Base-by-base conservation (phyloP, 73 alveolate species). In the Paramecium tetraurelia region DNA sequence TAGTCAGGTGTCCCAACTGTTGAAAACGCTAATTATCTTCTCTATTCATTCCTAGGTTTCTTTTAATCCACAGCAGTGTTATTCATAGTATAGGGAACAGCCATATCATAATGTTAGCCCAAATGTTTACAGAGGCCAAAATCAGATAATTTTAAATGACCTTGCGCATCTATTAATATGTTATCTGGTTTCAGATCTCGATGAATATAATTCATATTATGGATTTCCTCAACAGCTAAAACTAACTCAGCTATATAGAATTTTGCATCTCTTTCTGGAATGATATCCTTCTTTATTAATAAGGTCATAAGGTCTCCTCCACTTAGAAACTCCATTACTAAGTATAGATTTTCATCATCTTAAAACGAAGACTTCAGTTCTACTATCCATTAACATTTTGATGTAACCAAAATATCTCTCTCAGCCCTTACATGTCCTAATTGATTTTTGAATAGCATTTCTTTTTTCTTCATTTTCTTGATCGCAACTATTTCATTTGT, bases 1-100 rank as follows among this genome's bases (percentile, higher is more conserved):
- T 98, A 98, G 92, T 98, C 99, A 7, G 99, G 99, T 21, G 99
- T 98, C 41, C 99, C 99, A 6, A 98, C 99, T 24, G 99, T 98
- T 59, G 98, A 95, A 89, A 80, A 98, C 3, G 99, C 99, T 63
- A 95, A 94, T 68, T 97, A 93, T 85, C 99, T 96, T 59, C 84
- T 63, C 22, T 93, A 85, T 36, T 72, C 86, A 35, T 35, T 40
- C 12, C 9, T 63, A 0, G 97, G 85, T 85, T 97, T 95, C 85
- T 95, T 96, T 63, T 83, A 94, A 71, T 95, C 98, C 22, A 92
- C 63, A 59, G 33, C 11, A 53, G 9, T 18, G 1, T 53, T 53
- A 53, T 53, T 53, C 69, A 43, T 85, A 20, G 4, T 75, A 41
- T 14, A 75, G 5, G 87, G 87, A 38, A 75, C 40, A 9, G 87